Evolutionary conservation across 768 basidiomycete species (phyloP), one percentile per base, ranked within the genome.

Genomic region (Chlorophyllum brunneum): DNA sequence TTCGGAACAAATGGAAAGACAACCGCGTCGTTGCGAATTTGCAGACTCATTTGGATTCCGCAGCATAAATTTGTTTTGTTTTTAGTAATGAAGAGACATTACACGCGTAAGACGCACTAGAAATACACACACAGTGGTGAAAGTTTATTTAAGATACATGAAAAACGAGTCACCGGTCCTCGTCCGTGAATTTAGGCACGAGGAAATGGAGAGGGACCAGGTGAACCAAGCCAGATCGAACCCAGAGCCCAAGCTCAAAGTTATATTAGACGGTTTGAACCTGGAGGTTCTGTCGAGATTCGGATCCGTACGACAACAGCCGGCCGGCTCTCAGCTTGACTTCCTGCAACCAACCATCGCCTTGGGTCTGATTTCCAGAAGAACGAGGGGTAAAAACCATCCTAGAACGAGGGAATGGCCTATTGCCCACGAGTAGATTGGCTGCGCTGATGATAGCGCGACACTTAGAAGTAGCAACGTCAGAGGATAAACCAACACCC

Each of bases 401-500:
- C 57, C 42, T 68, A 10, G 63, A 48, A 27, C 50, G 58, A 11
- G 89, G 90, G 38, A 93, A 77, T 45, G 68, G 58, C 11, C 77
- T 76, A 59, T 86, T 82, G n/a, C 84, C 85, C 45, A 94, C 84
- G 44, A 85, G 83, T 44, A 68, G 73, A 70, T 95, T 95, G 16
- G 85, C 88, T 0, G 94, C 93, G 61, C 88, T 91, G 48, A 97
- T 76, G 27, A 97, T 79, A 1, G 94, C 93, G 56, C 88, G 87
- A 51, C 95, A 77, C 68, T 94, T 92, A 37, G 90, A 88, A 15
- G 83, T 88, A 24, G 92, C 83, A 61, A 95, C 94, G 62, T 97
- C 94, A 13, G 86, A 79, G 69, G 95, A 94, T 41, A 91, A 76
- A 23, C 92, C 94, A 39, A 95, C 88, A 63, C 94, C 94, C 94